Evolutionary conservation across 129 eudicot species (phyloP).

Genomic region (Tagetes patula): DNA sequence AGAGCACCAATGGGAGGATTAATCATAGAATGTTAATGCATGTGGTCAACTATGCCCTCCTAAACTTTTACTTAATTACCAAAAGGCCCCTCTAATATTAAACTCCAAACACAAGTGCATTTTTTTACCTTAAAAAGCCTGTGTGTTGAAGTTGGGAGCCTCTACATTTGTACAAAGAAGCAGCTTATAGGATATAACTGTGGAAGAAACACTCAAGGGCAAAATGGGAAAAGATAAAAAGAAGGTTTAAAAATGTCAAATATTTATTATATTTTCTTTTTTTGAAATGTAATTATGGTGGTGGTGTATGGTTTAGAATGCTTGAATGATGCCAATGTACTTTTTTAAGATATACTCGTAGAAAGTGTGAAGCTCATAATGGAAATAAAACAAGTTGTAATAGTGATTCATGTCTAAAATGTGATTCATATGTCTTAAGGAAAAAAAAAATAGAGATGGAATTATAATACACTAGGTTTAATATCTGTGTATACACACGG

Average conservation of each 20-base stretch:
- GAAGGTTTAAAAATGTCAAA: constrained; percentile 26
- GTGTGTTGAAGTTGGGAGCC: constrained; percentile 27
- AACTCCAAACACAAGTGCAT: constrained; percentile 42
- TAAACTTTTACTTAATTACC: constrained; percentile 29
- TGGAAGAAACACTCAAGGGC: constrained; percentile 15
- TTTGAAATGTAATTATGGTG: constrained; percentile 47
- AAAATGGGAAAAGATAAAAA: constrained; percentile 25
- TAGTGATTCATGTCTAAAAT: not conserved
- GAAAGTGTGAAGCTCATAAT: constrained; percentile 25
- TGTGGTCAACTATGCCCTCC: constrained; percentile 4
- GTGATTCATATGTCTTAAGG: not conserved
- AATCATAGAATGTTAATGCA: constrained; percentile 44
- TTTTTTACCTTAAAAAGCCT: constrained; percentile 37
- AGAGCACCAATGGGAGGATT: constrained; percentile 93
- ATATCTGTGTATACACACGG: too few species aligned
- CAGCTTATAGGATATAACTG: constrained; percentile 43
- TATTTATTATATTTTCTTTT: constrained; percentile 21
- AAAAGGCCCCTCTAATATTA: constrained; percentile 26
- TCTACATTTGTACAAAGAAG: constrained; percentile 51
- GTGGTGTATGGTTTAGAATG: constrained; percentile 25
- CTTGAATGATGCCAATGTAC: constrained; percentile 38
- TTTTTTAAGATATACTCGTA: constrained; percentile 14
- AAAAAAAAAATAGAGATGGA: too few species aligned
- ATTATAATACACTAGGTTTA: too few species aligned
- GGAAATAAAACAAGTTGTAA: constrained; percentile 26